Evolutionary conservation across 805 yeast genomes (phyloP).

Genomic region (Kodamaea fukazawae): DNA sequence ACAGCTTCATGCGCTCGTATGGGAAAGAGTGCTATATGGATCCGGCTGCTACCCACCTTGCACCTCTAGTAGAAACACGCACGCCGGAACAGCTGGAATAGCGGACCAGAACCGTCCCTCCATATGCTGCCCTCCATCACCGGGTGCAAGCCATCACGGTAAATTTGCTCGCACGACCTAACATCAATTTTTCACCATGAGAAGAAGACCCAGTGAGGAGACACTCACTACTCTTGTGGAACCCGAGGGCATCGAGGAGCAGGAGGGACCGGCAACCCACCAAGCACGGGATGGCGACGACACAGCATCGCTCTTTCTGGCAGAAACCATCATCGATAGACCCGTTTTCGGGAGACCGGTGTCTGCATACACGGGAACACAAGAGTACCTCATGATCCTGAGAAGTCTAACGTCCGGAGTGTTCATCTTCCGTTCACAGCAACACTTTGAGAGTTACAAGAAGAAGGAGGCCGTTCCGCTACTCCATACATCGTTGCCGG

Average conservation of each 20-base stretch:
- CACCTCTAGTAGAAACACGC: too few relatives aligned
- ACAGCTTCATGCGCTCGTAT: too few relatives aligned
- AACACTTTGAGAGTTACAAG: constrained; percentile 11
- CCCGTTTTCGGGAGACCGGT: constrained; percentile 15
- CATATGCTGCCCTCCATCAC: too few relatives aligned
- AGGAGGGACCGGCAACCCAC: too few relatives aligned
- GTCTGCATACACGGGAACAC: constrained; percentile 10
- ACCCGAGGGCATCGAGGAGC: not conserved
- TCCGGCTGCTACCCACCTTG: too few relatives aligned
- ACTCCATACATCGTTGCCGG: constrained; percentile 21
- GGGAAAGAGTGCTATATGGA: too few relatives aligned
- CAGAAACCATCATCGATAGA: constrained; percentile 19
- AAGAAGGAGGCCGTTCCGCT: constrained; percentile 13
- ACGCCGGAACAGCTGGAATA: too few relatives aligned
- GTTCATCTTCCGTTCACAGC: constrained; percentile 14
- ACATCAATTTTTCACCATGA: constrained; percentile 2
- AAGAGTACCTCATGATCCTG: constrained; percentile 19
- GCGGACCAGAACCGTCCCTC: too few relatives aligned
- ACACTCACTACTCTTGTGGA: constrained; percentile 10
- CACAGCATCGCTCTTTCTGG: constrained; percentile 14
- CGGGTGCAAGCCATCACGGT: too few relatives aligned
- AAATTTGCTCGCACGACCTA: not conserved
- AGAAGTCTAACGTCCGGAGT: constrained; percentile 21
- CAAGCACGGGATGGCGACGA: constrained; percentile 7
- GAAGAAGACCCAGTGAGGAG: constrained; percentile 9